Evolutionary conservation across 306 rosid species (phyloP).

Genomic region (Vigna trinervia): DNA sequence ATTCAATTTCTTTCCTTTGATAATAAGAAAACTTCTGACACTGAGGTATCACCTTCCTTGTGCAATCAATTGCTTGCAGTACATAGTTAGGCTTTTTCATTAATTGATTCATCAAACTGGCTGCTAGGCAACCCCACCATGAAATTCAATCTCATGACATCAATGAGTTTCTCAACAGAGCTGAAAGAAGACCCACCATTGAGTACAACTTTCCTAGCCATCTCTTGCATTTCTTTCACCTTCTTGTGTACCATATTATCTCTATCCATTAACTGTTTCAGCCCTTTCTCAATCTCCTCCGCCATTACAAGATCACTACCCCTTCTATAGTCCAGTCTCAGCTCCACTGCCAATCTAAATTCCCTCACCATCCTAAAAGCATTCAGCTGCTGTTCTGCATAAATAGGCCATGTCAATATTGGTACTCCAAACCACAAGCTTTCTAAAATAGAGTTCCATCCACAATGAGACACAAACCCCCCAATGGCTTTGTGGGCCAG

Average conservation of each 20-base stretch:
- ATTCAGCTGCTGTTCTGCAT: conserved; percentile 75
- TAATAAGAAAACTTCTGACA: too few relatives aligned
- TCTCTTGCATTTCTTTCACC: conserved; percentile 50
- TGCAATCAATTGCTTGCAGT: neutral
- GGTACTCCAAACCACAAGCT: conserved; percentile 80
- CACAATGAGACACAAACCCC: conserved; percentile 72
- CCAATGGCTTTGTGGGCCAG: conserved; percentile 56
- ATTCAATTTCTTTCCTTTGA: too few relatives aligned
- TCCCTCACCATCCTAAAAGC: conserved; percentile 67
- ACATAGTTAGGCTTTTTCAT: neutral
- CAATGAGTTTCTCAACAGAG: conserved; percentile 40
- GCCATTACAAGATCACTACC: conserved; percentile 55
- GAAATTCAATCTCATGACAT: conserved; percentile 29
- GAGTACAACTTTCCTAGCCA: conserved; percentile 49
- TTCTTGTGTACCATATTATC: conserved; percentile 47
- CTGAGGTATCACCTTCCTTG: too few relatives aligned
- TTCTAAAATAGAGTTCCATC: conserved; percentile 76
- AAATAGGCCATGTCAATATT: conserved; percentile 72
- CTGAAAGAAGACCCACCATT: conserved; percentile 55
- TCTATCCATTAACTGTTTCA: conserved; percentile 49
- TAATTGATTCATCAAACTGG: conserved; percentile 9
- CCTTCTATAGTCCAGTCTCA: conserved; percentile 55
- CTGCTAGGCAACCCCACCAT: neutral
- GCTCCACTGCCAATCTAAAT: conserved; percentile 51
- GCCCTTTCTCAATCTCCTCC: conserved; percentile 57